Evolutionary conservation across 805 yeast genomes (phyloP), one percentile per base, ranked within the genome.

Genomic region (Lachancea dasiensis): DNA sequence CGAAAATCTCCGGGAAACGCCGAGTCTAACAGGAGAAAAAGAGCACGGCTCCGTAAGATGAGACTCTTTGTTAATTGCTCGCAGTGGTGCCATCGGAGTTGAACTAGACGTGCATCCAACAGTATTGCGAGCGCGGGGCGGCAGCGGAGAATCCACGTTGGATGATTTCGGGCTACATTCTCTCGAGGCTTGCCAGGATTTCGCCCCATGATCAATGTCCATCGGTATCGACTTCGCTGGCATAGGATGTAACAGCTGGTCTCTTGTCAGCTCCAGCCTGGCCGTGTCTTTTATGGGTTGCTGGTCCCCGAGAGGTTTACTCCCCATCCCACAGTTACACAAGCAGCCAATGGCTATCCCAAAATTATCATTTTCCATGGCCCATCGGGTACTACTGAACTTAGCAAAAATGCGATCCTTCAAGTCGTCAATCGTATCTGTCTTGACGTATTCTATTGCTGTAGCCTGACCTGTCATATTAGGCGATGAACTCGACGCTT

Each of bases 401-500:
- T 80, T 83, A 31, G 63, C 63, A 25, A 79, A 59, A 1, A 89
- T 70, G 42, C 76, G 70, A 8, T 70, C 63, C 52, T 89, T 89
- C 49, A 89, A 65, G 58, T 90, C 95, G 58, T 89, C 97, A 4
- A 89, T 72, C 1, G 87, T 70, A 52, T 84, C 90, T 15, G 59
- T 54, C 21, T 75, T 75, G 13, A 68, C 66, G 14, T 84, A 81
- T 41, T 68, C 55, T 5, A 89, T 61, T 1, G 94, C 74, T 0
- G 95, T 85, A 3, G 97, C 83, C 34, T 57, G 55, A 27, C 44
- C 49, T 13, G 46, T 39, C 11, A 35, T 46, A 28, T 29, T 22
- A 3, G 31, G 34, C 13, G 21, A 10, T 24, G 30, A 17, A 7
- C 6, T 30, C 30, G 26, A n/a, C 19, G 39, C 13, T 20, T 36